phyloP scores from a whole-genome alignment of 129 eudicot species.

The carrot (Daucus carota) region DNA sequence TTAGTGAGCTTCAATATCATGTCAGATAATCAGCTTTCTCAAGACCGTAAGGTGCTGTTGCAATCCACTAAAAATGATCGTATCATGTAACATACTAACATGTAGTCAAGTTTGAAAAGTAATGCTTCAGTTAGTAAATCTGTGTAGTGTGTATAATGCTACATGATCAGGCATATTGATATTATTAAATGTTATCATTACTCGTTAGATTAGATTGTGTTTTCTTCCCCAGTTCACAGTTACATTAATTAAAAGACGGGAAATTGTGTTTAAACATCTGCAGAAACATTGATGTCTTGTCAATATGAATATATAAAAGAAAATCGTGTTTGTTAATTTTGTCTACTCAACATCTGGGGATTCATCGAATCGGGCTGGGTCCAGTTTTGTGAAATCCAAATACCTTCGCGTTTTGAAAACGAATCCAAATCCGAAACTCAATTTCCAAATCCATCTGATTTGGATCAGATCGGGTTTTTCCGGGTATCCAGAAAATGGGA shows the following conservation, averaged over 20 bases:
- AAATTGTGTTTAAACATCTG: background rate
- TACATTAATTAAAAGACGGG: background rate
- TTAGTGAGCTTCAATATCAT: background rate
- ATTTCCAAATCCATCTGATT: no score
- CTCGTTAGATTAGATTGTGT: background rate
- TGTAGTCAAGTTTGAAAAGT: background rate
- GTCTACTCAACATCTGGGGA: no score
- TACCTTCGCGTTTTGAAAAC: no score
- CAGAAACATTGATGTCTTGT: background rate
- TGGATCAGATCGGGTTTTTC: no score
- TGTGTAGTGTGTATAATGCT: background rate
- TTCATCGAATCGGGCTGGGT: no score
- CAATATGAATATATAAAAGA: background rate
- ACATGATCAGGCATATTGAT: background rate
- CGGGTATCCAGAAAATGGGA: no score
- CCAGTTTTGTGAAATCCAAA: no score
- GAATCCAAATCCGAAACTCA: no score
- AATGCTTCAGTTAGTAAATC: slow-evolving; percentile 2
- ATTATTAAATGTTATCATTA: background rate
- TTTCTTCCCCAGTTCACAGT: background rate
- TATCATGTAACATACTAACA: background rate
- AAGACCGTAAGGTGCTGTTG: background rate
- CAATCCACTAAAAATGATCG: background rate
- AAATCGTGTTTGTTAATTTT: background rate
- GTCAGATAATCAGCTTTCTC: background rate